Base-by-base conservation (phyloP, 768 basidiomycete genomes). In the Leccinum rimulosum region DNA sequence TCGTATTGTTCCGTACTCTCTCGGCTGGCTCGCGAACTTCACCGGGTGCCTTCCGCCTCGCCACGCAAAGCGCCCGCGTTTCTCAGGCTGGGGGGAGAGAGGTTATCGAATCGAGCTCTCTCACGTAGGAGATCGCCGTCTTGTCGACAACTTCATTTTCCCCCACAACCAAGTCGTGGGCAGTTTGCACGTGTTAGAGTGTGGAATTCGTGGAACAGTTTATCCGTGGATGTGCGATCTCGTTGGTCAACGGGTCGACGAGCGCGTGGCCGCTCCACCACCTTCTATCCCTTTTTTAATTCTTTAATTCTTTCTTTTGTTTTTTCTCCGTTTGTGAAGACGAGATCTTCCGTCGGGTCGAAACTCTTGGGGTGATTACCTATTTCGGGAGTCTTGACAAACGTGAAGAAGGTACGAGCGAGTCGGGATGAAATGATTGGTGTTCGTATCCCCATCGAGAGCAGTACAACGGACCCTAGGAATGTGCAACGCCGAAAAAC, bases 1-100 rank as follows among this genome's bases (percentile, higher is more conserved):
- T 50, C 59, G 47, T 36, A 12, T 48, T 54, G 66, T 53, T 50
- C 48, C 48, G 61, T 49, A 19, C 19, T 61, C 64, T 61, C 52
- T 61, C 52, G 48, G 48, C 36, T 48, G 56, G 66, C 12, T 53
- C 45, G 30, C 43, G 62, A 50, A 54, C 53, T 47, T 52, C 52
- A 27, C 56, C 50, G 36, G n/a, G 11, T 10, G 28, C 50, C 22
- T 11, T 50, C 43, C 51, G 30, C 17, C 14, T 31, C 50, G 56
- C 43, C 50, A 51, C 15, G 36, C 36, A 22, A 31, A 11, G 22
- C 49, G 35, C 50, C 56, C 38, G 50, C 35, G 28, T 45, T 45
- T 47, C 45, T 53, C 52, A 57, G 50, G 52, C 3, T 38, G 28
- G 51, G 5, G 3, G 3, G 25, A 49, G 25, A 2, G 12, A 19